These are phyloP conservation scores for Populus alba DNA, from an alignment of 345 rosid genomes.

Conservation along the genomic window DNA sequence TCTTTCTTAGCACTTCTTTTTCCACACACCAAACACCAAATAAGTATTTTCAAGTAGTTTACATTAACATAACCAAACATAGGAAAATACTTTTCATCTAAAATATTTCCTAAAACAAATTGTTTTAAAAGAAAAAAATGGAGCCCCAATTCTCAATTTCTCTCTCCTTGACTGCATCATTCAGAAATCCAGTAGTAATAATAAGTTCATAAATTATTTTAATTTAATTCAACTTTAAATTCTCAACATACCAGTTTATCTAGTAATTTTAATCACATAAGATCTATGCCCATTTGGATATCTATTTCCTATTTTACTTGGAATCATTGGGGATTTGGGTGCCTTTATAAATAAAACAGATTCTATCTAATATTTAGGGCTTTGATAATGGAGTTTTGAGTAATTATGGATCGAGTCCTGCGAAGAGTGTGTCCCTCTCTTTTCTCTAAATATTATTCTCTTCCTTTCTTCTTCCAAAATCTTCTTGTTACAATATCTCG, in stretches of 20 bases:
- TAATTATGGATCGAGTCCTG: not conserved
- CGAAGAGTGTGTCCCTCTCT: not conserved
- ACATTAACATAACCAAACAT: too few relatives aligned
- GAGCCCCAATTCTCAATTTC: not conserved
- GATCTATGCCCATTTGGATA: not conserved
- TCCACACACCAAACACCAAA: not conserved
- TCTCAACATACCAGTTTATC: not conserved
- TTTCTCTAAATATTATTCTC: not conserved
- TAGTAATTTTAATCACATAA: not conserved
- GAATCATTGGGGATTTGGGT: not conserved
- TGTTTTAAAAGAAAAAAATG: not conserved
- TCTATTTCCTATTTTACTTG: not conserved
- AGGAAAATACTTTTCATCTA: not conserved
- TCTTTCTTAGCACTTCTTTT: not conserved
- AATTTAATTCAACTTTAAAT: not conserved
- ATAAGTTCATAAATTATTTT: not conserved
- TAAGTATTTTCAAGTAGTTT: not conserved
- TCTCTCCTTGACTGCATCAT: not conserved
- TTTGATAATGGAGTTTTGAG: not conserved
- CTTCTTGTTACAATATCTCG: not conserved
- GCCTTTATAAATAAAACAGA: not conserved
- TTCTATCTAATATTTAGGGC: not conserved
- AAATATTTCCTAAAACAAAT: not conserved
- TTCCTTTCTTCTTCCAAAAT: not conserved
- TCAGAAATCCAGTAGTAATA: not conserved